Evolutionary conservation across 805 yeast species (phyloP), one percentile per base, ranked within the genome.

Genomic region (Alloascoidea africana): DNA sequence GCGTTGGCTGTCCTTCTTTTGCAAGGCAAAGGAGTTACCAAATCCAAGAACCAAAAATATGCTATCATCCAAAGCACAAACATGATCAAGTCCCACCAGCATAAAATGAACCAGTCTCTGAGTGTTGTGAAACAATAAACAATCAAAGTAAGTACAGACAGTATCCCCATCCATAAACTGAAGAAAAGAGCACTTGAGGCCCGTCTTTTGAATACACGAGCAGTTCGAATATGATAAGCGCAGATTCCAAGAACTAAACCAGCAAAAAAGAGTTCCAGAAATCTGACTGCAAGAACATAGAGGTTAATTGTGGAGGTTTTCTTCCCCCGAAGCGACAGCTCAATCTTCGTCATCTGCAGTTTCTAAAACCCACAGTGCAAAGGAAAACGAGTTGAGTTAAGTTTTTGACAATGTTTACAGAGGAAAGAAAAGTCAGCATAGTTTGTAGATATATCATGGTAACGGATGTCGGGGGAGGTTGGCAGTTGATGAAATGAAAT

Each of bases 221-320:
- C 30, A 8, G 30, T 23, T 23, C 30, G 30, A 23, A 23, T 23
- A 23, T 23, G 30, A n/a, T 23, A 23, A 23, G 30, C 30, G 30
- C 30, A 23, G 8, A 23, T 23, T 23, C 30, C 30, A 8, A 23
- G n/a, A 8, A 23, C n/a, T 23, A 23, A 23, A 23, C 30, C 30
- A 23, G 30, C 30, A n/a, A 23, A 23, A n/a, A 23, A 23, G 30
- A 23, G n/a, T 23, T 23, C 30, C 30, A 23, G n/a, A 23, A 23
- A 23, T n/a, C 30, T 8, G 8, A 23, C n/a, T 8, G n/a, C 8
- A 8, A 23, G 30, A n/a, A 23, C 30, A 23, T 23, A 23, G 30
- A 23, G 30, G n/a, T 23, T 23, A 23, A 23, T n/a, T 8, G 30
- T 23, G 30, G 30, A 8, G n/a, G n/a, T 8, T n/a, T 23, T 23